phyloP scores from a whole-genome alignment of 1,284 basidiomycete genomes.

The Stygiomarasmius scandens region DNA sequence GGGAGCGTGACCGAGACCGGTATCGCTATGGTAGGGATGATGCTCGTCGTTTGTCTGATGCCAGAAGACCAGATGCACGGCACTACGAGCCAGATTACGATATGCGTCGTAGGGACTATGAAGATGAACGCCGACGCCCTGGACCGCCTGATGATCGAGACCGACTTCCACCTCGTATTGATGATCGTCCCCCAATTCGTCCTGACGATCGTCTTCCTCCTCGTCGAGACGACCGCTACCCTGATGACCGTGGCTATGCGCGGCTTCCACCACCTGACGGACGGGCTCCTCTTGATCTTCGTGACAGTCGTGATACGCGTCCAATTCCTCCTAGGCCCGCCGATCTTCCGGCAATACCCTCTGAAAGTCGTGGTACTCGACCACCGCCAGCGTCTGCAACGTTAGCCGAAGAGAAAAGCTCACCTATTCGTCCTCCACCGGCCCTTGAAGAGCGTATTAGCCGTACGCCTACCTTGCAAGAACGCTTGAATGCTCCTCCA shows the following conservation, averaged over 20 bases:
- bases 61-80: slow-evolving; percentile 43
- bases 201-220: not conserved
- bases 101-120: slow-evolving; percentile 25
- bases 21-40: slow-evolving; percentile 35
- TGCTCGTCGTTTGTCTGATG: slow-evolving; percentile 30
- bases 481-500: not conserved
- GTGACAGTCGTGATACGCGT: not conserved
- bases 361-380: not conserved
- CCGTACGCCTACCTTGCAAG: not conserved
- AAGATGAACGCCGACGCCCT: slow-evolving; percentile 22
- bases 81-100: slow-evolving; percentile 45
- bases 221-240: not conserved
- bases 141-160: slow-evolving; percentile 15
- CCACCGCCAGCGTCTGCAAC: not conserved
- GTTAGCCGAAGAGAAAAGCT: not conserved
- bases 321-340: not conserved
- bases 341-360: not conserved
- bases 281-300: not conserved
- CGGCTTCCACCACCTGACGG: not conserved
- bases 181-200: no score
- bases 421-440: not conserved
- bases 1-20: slow-evolving; percentile 33
- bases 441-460: not conserved
- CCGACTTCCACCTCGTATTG: slow-evolving; percentile 18
- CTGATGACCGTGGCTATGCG: not conserved